Conservation (phyloP, 2,329 filamentous ascomycete genomes). For the Trichoderma sp. region DNA sequence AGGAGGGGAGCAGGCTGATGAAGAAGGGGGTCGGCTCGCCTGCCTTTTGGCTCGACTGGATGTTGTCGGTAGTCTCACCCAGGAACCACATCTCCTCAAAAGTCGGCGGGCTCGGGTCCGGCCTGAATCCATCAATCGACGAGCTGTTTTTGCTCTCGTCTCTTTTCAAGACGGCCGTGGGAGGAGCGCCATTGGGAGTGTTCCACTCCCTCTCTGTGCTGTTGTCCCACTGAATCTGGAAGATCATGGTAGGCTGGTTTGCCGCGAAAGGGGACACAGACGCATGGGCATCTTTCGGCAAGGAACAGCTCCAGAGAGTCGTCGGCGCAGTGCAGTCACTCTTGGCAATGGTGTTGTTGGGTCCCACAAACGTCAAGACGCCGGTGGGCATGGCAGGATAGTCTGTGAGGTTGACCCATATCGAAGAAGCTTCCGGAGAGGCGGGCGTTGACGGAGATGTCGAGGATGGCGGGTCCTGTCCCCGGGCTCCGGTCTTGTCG, state of each 20-base stretch:
- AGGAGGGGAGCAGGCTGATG: constrained; percentile 67
- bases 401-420: constrained; percentile 82
- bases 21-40: constrained; percentile 90
- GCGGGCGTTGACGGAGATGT: neutral
- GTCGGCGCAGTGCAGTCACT: constrained; percentile 71
- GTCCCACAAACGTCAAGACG: constrained; percentile 74
- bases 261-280: constrained; percentile 63
- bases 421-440: constrained; percentile 36
- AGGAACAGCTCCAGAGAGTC: constrained; percentile 81
- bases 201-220: constrained; percentile 56
- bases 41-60: constrained; percentile 66
- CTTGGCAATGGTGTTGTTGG: constrained; percentile 65
- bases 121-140: constrained; percentile 42
- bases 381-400: constrained; percentile 88
- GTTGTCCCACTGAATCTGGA: constrained; percentile 76
- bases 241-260: constrained; percentile 74
- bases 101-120: constrained; percentile 61
- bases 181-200: constrained; percentile 44
- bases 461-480: neutral
- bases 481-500: constrained; percentile 24
- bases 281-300: constrained; percentile 76
- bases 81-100: constrained; percentile 76
- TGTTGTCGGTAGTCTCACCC: constrained; percentile 80
- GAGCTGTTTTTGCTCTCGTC: constrained; percentile 22
- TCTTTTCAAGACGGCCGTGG: constrained; percentile 36